A percentile compares a stretch with the other conserved stretches of the same genome.
phyloP scores from a whole-genome alignment of 1,284 basidiomycete genomes.

The Ceratobasidium sp. region DNA sequence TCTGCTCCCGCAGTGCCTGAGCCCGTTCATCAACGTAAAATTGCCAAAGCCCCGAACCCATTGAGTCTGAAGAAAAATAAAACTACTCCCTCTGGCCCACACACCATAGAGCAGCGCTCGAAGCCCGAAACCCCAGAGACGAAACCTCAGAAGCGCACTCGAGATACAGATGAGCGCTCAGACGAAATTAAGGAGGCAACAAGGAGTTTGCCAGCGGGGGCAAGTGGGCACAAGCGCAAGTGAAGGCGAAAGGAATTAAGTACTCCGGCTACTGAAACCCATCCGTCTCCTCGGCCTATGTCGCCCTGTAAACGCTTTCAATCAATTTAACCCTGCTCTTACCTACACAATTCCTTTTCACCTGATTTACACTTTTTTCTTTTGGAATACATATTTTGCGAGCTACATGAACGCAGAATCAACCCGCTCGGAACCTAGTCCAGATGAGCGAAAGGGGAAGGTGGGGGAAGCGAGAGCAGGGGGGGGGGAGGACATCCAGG shows the following conservation, averaged over 20 bases:
- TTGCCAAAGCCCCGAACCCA: conserved; percentile 90
- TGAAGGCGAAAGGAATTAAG: conserved; percentile 26
- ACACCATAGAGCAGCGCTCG: conserved; percentile 2
- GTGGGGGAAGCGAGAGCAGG: no score
- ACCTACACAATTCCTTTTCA: no score
- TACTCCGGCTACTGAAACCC: no score
- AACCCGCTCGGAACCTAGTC: no score
- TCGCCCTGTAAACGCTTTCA: no score
- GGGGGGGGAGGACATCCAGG: no score
- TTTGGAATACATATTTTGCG: no score
- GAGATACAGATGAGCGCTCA: conserved; percentile 38
- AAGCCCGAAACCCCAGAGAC: conserved; percentile 5
- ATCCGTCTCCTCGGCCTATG: no score
- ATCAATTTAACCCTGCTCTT: no score
- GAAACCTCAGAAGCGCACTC: conserved; percentile 39
- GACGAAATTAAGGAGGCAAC: conserved; percentile 41
- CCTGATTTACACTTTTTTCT: no score
- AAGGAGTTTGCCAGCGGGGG: conserved; percentile 1
- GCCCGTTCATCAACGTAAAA: conserved; percentile 68
- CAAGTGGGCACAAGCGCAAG: conserved; percentile 29
- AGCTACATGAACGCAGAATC: no score
- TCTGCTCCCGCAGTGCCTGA: conserved; percentile 54
- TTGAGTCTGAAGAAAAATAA: conserved; percentile 94
- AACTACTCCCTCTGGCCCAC: conserved; percentile 55
- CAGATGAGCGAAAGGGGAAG: no score